phyloP scores from a whole-genome alignment of 495 filamentous ascomycete genomes.

The Xylaria nigripes region DNA sequence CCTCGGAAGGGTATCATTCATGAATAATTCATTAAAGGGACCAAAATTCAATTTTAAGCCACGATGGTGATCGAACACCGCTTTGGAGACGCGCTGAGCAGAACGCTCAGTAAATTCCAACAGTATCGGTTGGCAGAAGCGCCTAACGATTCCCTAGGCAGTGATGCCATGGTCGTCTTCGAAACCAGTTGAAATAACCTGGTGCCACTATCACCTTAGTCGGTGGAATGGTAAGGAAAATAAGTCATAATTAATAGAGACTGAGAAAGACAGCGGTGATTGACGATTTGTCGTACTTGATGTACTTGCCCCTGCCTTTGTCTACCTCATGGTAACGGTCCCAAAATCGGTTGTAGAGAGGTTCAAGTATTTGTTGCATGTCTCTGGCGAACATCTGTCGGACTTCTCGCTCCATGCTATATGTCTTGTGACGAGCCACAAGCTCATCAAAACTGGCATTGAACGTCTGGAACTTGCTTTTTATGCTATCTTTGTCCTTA shows the following conservation, averaged over 20 bases:
- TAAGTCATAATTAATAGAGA: constrained; percentile 28
- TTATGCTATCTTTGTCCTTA: constrained; percentile 92
- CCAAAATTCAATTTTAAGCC: not conserved
- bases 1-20: constrained; percentile 4
- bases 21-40: not conserved
- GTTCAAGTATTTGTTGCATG: constrained; percentile 82
- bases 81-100: not conserved
- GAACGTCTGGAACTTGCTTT: constrained; percentile 86
- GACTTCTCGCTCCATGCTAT: constrained; percentile 84
- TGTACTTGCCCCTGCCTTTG: constrained; percentile 93
- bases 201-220: not conserved
- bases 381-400: constrained; percentile 67
- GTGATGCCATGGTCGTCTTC: not conserved
- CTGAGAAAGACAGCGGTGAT: constrained; percentile 49
- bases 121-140: not conserved
- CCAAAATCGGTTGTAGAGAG: constrained; percentile 90
- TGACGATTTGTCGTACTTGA: constrained; percentile 82
- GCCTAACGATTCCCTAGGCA: not conserved
- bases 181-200: not conserved
- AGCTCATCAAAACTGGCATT: constrained; percentile 87
- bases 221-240: not conserved
- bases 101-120: not conserved
- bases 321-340: constrained; percentile 97
- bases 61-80: not conserved
- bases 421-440: constrained; percentile 65